Evolutionary conservation across 441 rosid genomes (phyloP).

Genomic region (Syzygium syzygioides): DNA sequence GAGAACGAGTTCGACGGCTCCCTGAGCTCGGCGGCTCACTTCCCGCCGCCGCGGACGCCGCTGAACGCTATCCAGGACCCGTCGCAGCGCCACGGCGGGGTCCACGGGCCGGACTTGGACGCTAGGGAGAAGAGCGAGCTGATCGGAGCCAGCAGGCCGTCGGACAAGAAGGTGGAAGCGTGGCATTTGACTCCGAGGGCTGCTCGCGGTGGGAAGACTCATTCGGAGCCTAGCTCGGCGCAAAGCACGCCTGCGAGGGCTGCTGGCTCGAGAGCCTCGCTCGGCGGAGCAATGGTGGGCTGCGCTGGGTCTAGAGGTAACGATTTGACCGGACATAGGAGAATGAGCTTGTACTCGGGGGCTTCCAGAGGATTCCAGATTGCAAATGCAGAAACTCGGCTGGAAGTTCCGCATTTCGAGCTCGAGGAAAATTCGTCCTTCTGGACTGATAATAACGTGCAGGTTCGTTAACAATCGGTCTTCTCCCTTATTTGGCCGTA

Average conservation of each 20-base stretch:
- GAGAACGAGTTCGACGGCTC: conserved; percentile 62
- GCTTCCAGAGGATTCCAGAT: conserved; percentile 40
- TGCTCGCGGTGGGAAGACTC: conserved; percentile 40
- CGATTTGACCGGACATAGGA: conserved; percentile 39
- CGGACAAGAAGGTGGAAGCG: conserved; percentile 35
- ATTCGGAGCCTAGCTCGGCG: conserved; percentile 64
- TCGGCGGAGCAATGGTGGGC: conserved; percentile 36
- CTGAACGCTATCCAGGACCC: conserved; percentile 79
- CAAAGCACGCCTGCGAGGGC: conserved; percentile 72
- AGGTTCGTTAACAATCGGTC: conserved; percentile 30
- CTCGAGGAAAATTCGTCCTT: conserved; percentile 62
- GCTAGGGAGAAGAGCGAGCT: conserved; percentile 32
- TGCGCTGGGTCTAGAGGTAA: conserved; percentile 22
- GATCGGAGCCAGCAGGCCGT: conserved; percentile 9
- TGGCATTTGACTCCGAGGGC: conserved; percentile 39
- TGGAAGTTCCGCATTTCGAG: conserved; percentile 57
- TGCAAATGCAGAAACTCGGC: conserved; percentile 27
- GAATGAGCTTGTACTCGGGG: conserved; percentile 39
- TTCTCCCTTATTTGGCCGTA: neutral
- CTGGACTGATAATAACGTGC: conserved; percentile 87
- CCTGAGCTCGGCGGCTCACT: conserved; percentile 22
- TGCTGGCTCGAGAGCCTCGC: conserved; percentile 46
- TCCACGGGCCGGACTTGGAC: conserved; percentile 25
- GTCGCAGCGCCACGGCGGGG: conserved; percentile 39
- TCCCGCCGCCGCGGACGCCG: conserved; percentile 76